Base-by-base conservation (phyloP, 2,329 filamentous ascomycete species). In the Monosporascus cannonballus region DNA sequence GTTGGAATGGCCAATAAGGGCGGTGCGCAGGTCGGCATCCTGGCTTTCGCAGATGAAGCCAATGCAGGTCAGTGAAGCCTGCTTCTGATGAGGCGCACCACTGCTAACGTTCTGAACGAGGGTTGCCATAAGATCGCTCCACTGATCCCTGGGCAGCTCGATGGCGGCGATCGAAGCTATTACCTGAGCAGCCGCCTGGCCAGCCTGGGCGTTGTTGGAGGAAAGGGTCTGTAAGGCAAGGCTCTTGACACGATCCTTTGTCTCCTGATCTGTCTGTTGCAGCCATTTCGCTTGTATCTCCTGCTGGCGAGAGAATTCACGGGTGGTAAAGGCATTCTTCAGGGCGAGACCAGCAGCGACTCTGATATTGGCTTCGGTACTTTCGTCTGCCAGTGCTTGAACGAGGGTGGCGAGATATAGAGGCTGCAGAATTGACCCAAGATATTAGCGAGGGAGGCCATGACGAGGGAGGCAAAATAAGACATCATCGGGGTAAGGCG, bases 1-100 rank as follows among this genome's bases (percentile, higher is more conserved):
- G 71, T 99, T 99, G 61, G 93, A 97, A 76, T 97, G 92, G 61
- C 86, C 79, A 59, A 88, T 80, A 65, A 96, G 75, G 70, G 87
- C 86, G 57, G 89, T 82, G 60, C 94, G 84, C 49, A 99, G 82
- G 56, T 96, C 92, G 48, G 82, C 68, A 67, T 99, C 94, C 67
- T 96, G 90, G 63, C 89, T 93, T 73, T 99, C 94, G 80, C 94
- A 99, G 65, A 99, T 93, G 76, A 94, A 99, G 63, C 94, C 94
- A 71, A 99, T 96, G n/a, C 93, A 87, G 53, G 90, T 93, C 66
- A 99, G 77, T 45, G 93, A 97, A 42, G 92, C 81, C 76, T 96
- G 92, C 79, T 97, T 99, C 70, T 96, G 85, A 73, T 91, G 85
- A 67, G 92, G 87, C 64, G 80, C 83, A 60, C 93, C 94, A 60